phyloP scores from a whole-genome alignment of 164 flowering plant genomes.

The Sedum album region DNA sequence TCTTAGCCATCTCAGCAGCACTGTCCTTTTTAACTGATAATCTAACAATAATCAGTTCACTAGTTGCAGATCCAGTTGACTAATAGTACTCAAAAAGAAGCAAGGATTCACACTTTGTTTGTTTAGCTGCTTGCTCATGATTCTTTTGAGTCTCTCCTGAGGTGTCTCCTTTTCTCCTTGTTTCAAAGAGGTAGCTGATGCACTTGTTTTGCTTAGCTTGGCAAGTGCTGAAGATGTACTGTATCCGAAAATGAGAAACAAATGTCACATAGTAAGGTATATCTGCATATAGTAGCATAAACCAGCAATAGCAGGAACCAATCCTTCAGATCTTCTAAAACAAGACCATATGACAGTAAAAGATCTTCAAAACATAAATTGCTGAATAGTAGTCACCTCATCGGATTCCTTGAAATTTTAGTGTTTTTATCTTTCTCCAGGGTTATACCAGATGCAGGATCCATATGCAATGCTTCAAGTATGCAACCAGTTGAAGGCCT shows the following conservation, averaged over 20 bases:
- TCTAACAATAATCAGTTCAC: background rate
- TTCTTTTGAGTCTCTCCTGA: constrained; percentile 94
- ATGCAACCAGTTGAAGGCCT: constrained; percentile 78
- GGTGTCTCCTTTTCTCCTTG: constrained; percentile 93
- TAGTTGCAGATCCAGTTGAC: background rate
- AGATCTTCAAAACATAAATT: background rate
- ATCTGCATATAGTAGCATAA: background rate
- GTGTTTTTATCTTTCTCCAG: constrained; percentile 62
- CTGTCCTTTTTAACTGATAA: constrained; percentile 5
- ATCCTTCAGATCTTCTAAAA: background rate
- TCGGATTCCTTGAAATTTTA: constrained; percentile 47
- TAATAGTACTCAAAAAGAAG: background rate
- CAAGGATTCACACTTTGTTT: constrained; percentile 64
- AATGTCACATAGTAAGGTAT: background rate
- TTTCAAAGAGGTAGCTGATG: constrained; percentile 39
- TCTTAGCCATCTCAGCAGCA: constrained; percentile 83
- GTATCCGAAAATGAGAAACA: constrained; percentile 12
- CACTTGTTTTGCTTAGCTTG: constrained; percentile 66
- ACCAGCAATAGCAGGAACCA: background rate
- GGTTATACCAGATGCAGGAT: constrained; percentile 92
- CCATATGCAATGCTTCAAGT: constrained; percentile 95
- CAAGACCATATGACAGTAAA: background rate
- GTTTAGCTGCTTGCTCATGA: constrained; percentile 90
- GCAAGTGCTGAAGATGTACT: no score
- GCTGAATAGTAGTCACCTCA: constrained; percentile 35